phyloP scores from a whole-genome alignment of 2,329 filamentous ascomycete species.

The Monosporascus sp. region DNA sequence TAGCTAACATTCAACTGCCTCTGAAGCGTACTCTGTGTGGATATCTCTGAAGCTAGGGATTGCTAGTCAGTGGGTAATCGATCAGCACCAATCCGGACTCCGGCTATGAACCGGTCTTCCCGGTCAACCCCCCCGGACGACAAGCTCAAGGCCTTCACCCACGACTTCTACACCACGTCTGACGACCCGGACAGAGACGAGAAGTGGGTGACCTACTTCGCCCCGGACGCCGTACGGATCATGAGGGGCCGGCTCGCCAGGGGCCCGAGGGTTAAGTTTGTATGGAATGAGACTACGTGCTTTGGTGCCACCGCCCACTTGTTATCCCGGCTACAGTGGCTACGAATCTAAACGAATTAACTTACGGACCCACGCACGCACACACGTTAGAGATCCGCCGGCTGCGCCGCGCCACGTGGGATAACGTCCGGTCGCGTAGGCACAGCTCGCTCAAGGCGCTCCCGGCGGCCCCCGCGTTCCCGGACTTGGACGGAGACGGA shows the following conservation, averaged over 20 bases:
- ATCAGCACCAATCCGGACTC: not conserved
- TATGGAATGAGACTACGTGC: no score
- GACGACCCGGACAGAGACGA: constrained; percentile 36
- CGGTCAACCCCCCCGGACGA: constrained; percentile 13
- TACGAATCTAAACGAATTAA: no score
- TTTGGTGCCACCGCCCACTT: no score
- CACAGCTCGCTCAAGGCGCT: constrained; percentile 39
- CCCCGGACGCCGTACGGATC: constrained; percentile 34
- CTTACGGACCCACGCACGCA: no score
- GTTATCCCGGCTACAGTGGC: no score
- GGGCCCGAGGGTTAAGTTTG: constrained; percentile 25
- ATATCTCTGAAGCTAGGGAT: not conserved
- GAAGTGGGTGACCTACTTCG: constrained; percentile 39
- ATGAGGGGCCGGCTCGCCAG: constrained; percentile 37
- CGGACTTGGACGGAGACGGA: constrained; percentile 5
- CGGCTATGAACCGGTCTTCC: constrained; percentile 23
- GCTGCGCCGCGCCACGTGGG: constrained; percentile 40
- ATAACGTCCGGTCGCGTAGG: constrained; percentile 31
- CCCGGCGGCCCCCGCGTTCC: constrained; percentile 20
- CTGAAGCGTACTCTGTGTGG: not conserved
- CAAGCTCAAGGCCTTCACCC: constrained; percentile 31
- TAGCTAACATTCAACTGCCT: no score
- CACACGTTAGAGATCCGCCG: constrained; percentile 32
- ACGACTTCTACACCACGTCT: constrained; percentile 38
- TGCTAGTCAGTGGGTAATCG: not conserved